Evolutionary conservation across 257 asterid species (phyloP).

Genomic region (Scutellaria galericulata): DNA sequence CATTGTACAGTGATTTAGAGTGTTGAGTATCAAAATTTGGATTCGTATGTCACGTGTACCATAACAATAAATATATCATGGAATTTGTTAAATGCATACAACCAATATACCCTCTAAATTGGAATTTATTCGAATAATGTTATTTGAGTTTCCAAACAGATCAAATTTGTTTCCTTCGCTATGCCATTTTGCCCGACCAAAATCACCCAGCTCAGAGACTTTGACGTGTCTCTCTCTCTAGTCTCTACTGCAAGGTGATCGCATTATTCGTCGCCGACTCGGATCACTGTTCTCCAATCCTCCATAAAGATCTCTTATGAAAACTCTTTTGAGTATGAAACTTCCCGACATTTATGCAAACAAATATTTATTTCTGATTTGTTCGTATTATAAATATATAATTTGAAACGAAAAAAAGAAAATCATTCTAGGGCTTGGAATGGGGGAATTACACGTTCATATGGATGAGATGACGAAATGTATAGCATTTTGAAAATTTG

Average conservation of each 20-base stretch:
- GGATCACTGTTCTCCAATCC: constrained; percentile 34
- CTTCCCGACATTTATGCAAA: background rate
- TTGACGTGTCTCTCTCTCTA: constrained; percentile 12
- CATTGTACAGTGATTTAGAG: no score
- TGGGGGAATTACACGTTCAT: background rate
- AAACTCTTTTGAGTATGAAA: background rate
- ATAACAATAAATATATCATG: no score
- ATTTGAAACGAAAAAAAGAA: constrained; percentile 18
- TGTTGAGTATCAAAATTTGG: no score
- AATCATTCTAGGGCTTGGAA: constrained; percentile 30
- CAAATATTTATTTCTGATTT: background rate
- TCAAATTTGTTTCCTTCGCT: background rate
- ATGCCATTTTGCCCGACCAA: constrained; percentile 5
- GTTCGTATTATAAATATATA: background rate
- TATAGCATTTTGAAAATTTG: no score
- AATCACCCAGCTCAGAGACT: constrained; percentile 1
- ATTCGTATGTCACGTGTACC: no score
- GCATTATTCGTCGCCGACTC: constrained; percentile 30
- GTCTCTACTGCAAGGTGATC: constrained; percentile 1
- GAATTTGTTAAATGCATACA: no score
- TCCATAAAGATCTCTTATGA: constrained; percentile 9
- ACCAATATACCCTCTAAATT: background rate
- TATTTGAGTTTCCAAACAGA: no score
- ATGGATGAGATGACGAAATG: background rate
- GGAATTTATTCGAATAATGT: background rate